These are phyloP conservation scores for Epichloe hybrida DNA, from an alignment of 2,329 filamentous ascomycete species.

Conservation along the genomic window DNA sequence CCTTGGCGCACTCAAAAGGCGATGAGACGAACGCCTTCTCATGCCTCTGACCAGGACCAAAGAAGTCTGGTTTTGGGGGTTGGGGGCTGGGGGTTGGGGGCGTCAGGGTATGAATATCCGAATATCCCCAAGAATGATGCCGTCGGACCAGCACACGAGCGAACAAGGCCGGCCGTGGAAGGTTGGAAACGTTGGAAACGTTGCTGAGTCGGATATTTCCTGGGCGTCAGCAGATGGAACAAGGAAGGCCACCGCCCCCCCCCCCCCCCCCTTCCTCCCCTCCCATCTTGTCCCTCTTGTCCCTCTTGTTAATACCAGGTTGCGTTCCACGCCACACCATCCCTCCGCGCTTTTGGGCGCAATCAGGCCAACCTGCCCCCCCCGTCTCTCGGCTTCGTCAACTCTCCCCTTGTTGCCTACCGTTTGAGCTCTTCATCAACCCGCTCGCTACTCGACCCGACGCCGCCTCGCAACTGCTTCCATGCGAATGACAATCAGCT, in stretches of 20 bases:
- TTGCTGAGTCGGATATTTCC: neutral
- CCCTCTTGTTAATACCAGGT: too few relatives aligned
- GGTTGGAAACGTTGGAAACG: neutral
- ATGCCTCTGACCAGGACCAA: too few relatives aligned
- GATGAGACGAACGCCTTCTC: too few relatives aligned
- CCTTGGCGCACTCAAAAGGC: too few relatives aligned
- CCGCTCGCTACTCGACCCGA: neutral
- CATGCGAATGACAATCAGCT: constrained; percentile 3
- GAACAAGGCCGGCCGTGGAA: too few relatives aligned
- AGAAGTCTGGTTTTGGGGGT: too few relatives aligned
- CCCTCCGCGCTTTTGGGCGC: neutral
- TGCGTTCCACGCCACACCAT: neutral
- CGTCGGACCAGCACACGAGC: neutral
- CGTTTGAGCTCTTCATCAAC: neutral
- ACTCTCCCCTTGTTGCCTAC: neutral
- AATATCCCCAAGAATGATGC: neutral
- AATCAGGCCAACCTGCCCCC: constrained; percentile 2
- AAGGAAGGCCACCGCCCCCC: neutral
- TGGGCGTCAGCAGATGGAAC: neutral
- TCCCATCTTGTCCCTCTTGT: neutral
- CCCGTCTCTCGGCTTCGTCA: neutral
- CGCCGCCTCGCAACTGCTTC: neutral
- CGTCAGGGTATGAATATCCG: too few relatives aligned
- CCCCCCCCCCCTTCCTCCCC: neutral
- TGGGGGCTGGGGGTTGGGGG: too few relatives aligned